Evolutionary conservation across 495 filamentous ascomycete genomes (phyloP).

Genomic region (Elasticomyces elasticus): DNA sequence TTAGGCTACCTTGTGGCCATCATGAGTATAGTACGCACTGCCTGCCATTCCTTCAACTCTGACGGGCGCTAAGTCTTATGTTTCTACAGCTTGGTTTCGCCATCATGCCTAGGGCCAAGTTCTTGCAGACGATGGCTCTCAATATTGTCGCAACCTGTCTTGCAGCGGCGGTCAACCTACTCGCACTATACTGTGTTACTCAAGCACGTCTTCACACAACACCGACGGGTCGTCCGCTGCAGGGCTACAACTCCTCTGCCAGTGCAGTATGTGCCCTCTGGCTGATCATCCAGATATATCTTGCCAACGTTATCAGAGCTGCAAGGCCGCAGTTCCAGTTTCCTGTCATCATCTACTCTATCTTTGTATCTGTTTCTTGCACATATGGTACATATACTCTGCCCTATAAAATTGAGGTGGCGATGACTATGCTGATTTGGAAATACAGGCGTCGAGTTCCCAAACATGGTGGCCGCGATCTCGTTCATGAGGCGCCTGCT

Average conservation of each 20-base stretch:
- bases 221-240: slow-evolving; percentile 24
- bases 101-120: slow-evolving; percentile 61
- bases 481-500: slow-evolving; percentile 42
- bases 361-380: slow-evolving; percentile 47
- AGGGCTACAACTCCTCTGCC: slow-evolving; percentile 62
- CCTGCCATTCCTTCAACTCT: slow-evolving; percentile 65
- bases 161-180: slow-evolving; percentile 50
- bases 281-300: slow-evolving; percentile 68
- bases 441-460: slow-evolving; percentile 49
- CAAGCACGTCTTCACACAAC: slow-evolving; percentile 58
- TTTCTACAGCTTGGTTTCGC: slow-evolving; percentile 43
- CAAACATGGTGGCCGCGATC: slow-evolving; percentile 43
- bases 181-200: slow-evolving; percentile 57
- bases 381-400: not conserved
- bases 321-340: slow-evolving; percentile 62
- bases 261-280: slow-evolving; percentile 65
- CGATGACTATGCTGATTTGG: too few relatives aligned
- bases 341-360: slow-evolving; percentile 62
- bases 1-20: slow-evolving; percentile 68
- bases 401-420: too few relatives aligned
- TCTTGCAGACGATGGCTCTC: slow-evolving; percentile 59
- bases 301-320: slow-evolving; percentile 57
- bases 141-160: slow-evolving; percentile 51
- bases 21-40: slow-evolving; percentile 53
- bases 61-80: slow-evolving; percentile 56